Base-by-base conservation (phyloP, 306 rosid species). In the Cucumis melo region DNA sequence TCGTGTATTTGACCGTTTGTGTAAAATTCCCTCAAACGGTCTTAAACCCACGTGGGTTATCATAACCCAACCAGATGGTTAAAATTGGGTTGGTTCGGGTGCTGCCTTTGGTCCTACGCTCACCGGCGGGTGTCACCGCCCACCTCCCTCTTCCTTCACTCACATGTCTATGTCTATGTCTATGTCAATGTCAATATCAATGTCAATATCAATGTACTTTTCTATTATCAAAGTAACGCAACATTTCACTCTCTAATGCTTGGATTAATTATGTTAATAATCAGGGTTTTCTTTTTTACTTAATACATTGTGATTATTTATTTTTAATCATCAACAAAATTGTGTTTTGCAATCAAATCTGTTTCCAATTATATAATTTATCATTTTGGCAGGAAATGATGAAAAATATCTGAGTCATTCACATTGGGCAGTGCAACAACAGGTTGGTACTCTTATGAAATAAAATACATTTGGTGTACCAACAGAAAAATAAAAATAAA, bases 21-120 rank as follows among this genome's bases (percentile, higher is more conserved):
- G 59, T 57, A 23, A 67, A 72, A 72, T 46, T 61, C 76, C 21
- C 50, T 79, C 85, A 75, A 89, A 93, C 98, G 98, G 93, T 87
- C 85, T 16, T 80, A 87, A 87, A 93, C 92, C 80, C 86, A 75
- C 10, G 80, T 55, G 80, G 82, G 56, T 78, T 85, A 51, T 83
- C 57, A 46, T 57, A 63, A 54, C 67, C 83, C 73, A 75, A 76
- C 80, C 16, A 0, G 3, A 21, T 68, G 74, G 56, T 68, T 68
- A 12, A 68, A 13, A n/a, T 16, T 73, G 78, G 82, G 79, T 79
- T 67, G 63, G 44, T 11, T 50, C 50, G 58, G 41, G 2, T 27
- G 48, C 16, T n/a, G 73, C 54, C 73, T 66, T 66, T 66, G 73
- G 73, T 66, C 73, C 54, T 66, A 66, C 73, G 73, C 48, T 36